Percentiles rank a stretch among this genome's conserved stretches.
Evolutionary conservation across 495 filamentous ascomycete genomes (phyloP).

Genomic region (Tuber aestivum): DNA sequence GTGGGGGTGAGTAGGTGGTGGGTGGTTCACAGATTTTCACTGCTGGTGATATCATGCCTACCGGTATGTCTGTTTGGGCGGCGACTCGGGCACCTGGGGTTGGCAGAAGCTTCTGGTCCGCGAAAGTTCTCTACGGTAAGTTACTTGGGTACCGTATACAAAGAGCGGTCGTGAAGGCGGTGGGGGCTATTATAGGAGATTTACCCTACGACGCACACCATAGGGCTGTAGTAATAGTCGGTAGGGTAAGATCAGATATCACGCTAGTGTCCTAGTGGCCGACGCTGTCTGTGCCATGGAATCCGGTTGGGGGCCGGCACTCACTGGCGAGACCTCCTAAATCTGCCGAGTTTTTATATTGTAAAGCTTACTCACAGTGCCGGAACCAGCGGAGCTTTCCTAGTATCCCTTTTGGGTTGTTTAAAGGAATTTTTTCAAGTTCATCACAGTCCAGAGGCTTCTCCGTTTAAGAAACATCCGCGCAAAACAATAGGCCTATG

Average conservation of each 20-base stretch:
- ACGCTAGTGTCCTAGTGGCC: neutral
- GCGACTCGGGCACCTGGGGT: too few species aligned
- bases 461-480: too few species aligned
- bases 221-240: too few species aligned
- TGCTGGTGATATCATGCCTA: too few species aligned
- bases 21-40: neutral
- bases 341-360: neutral
- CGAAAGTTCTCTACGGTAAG: neutral
- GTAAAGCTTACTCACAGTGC: neutral
- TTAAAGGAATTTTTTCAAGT: too few species aligned
- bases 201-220: neutral
- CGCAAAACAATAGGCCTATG: too few species aligned
- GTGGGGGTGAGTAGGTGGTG: neutral
- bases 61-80: too few species aligned
- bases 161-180: neutral
- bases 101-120: neutral
- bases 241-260: neutral
- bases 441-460: too few species aligned
- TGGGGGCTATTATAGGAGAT: neutral
- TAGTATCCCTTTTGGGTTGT: too few species aligned
- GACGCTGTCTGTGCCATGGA: neutral
- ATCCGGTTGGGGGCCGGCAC: neutral
- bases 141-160: too few species aligned
- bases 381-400: too few species aligned
- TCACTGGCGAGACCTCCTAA: neutral